Evolutionary conservation across 2,329 filamentous ascomycete genomes (phyloP).

Genomic region (Arthrobotrys megalospora): DNA sequence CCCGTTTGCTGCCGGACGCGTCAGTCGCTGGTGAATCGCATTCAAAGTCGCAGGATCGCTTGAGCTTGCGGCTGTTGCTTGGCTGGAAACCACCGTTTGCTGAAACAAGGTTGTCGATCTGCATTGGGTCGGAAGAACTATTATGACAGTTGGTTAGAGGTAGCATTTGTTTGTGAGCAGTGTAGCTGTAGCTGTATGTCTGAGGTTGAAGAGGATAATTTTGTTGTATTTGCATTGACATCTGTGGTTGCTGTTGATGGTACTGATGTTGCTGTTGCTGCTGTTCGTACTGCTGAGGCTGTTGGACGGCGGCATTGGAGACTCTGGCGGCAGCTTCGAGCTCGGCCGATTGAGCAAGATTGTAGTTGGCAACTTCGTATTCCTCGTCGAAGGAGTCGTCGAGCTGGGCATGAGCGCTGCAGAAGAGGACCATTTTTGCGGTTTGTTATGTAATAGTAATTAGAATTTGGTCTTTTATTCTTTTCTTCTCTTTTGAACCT

Average conservation of each 20-base stretch:
- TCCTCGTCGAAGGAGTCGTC: constrained; percentile 61
- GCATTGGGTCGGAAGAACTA: constrained; percentile 59
- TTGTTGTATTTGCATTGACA: constrained; percentile 17
- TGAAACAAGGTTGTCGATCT: constrained; percentile 54
- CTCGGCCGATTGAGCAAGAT: constrained; percentile 54
- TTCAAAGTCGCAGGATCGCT: constrained; percentile 60
- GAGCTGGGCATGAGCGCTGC: constrained; percentile 60
- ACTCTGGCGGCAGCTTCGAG: constrained; percentile 50
- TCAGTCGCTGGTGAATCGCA: constrained; percentile 52
- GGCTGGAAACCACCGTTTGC: constrained; percentile 17
- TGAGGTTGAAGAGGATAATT: constrained; percentile 45
- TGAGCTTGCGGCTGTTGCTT: constrained; percentile 51
- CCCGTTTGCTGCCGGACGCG: constrained; percentile 56
- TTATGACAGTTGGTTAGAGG: constrained; percentile 58
- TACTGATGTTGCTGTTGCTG: constrained; percentile 15
- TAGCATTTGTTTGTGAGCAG: constrained; percentile 37
- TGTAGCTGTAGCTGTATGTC: constrained; percentile 48
- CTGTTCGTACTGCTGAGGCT: neutral
- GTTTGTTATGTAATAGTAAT: constrained; percentile 13
- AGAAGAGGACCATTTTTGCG: constrained; percentile 56
- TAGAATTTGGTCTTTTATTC: neutral
- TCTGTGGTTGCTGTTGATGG: constrained; percentile 13
- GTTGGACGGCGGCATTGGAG: constrained; percentile 24
- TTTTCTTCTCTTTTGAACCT: neutral
- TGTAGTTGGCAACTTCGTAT: constrained; percentile 60